Evolutionary conservation across 169 alveolate species (phyloP), one percentile per base, ranked within the genome.

Genomic region (Plasmodium vinckei): DNA sequence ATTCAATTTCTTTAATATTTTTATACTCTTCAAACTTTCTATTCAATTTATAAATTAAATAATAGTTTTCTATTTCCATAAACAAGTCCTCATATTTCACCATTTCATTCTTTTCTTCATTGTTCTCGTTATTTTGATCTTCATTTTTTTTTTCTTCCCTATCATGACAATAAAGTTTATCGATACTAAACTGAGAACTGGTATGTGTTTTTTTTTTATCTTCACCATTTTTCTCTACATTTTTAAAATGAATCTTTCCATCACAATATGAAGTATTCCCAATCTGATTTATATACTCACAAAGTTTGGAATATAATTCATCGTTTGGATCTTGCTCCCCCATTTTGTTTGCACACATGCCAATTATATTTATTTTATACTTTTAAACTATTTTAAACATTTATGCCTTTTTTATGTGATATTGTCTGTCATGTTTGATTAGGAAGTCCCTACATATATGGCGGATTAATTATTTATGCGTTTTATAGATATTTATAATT

Each of bases 21-120:
- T 86, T 68, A 63, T 70, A 23, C 33, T 86, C 91, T 60, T 65
- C 86, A 49, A 86, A 67, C 70, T 70, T 86, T 86, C 91, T 86
- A 51, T 59, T 86, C 60, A 70, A 2, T 61, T 86, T 71, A 60
- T 63, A 69, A 23, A 70, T 70, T 25, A 86, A 65, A 73, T 86
- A 86, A 53, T 86, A 86, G 46, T 86, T 68, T 33, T 68, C 73
- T 7, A 86, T 60, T 86, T 86, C 91, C 15, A n/a, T 15, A 27
- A 25, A 63, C 23, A 60, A 25, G n/a, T 67, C 73, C 2, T 6
- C 46, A 15, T 68, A 54, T 60, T 9, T 63, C 12, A 21, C 23
- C n/a, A n/a, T 17, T 2, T 9, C 10, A 1, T 0, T 71, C 6
- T 42, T 19, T 5, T 7, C n/a, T 0, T n/a, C 33, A 60, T 3